Percentiles rank a stretch among this genome's conserved stretches.
phyloP scores from a whole-genome alignment of 768 basidiomycete genomes.

The Lentinula sp. region DNA sequence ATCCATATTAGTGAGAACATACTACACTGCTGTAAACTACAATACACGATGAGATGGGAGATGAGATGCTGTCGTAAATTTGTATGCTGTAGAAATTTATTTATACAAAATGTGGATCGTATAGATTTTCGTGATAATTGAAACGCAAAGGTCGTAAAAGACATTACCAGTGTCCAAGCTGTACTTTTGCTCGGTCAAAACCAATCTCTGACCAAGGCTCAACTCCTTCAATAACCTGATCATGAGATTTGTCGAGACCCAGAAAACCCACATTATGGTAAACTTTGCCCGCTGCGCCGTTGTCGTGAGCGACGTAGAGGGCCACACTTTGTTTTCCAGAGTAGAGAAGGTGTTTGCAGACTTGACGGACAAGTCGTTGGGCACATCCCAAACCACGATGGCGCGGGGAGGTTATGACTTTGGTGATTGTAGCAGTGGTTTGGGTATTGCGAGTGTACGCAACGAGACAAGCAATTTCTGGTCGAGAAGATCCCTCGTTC shows the following conservation, averaged over 20 bases:
- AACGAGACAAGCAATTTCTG: conserved; percentile 42
- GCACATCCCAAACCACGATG: conserved; percentile 42
- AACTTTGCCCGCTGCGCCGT: conserved; percentile 32
- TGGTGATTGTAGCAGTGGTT: conserved; percentile 42
- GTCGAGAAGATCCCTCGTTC: not conserved
- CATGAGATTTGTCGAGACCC: conserved; percentile 21
- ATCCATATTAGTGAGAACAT: too few species aligned
- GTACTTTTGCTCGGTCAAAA: conserved; percentile 27
- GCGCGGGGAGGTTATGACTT: conserved; percentile 39
- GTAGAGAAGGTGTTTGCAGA: conserved; percentile 31
- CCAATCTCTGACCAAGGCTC: conserved; percentile 48
- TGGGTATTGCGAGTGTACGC: conserved; percentile 40
- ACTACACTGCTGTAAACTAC: too few species aligned
- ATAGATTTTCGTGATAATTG: too few species aligned
- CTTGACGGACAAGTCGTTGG: conserved; percentile 36
- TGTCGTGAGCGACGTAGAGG: conserved; percentile 42
- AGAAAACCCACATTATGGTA: conserved; percentile 46
- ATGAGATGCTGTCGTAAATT: not conserved
- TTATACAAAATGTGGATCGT: too few species aligned
- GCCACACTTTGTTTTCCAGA: conserved; percentile 31
- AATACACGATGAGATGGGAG: not conserved
- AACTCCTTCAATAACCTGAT: conserved; percentile 21
- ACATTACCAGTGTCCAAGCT: conserved; percentile 45
- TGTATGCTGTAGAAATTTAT: not conserved
- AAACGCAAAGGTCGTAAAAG: not conserved